These are phyloP conservation scores for Colletotrichum salicis DNA, from an alignment of 2,329 filamentous ascomycete genomes.

Conservation along the genomic window DNA sequence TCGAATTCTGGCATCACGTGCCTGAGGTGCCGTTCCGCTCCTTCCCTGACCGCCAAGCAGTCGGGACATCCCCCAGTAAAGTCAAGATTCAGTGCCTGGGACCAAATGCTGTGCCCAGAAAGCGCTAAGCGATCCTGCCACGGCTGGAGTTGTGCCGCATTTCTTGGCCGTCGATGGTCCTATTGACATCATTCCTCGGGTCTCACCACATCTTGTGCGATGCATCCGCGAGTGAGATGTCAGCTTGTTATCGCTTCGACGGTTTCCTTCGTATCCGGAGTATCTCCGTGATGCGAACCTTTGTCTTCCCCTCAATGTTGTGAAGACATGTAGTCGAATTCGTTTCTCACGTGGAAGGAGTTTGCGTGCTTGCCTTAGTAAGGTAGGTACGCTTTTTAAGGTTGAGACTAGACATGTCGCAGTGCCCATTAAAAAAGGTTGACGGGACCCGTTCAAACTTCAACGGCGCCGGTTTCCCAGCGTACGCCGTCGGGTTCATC, in stretches of 20 bases:
- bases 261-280: neutral
- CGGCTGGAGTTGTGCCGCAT: conserved; percentile 14
- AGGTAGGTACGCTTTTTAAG: neutral
- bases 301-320: neutral
- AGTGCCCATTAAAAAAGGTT: conserved; percentile 20
- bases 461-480: neutral
- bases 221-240: neutral
- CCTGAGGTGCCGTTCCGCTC: neutral
- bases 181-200: conserved; percentile 14
- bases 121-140: conserved; percentile 1
- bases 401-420: neutral
- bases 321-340: neutral
- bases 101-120: conserved; percentile 17
- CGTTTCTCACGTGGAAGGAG: neutral
- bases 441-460: neutral
- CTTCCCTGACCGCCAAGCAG: neutral
- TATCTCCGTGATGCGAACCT: neutral
- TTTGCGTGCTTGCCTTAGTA: neutral
- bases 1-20: neutral
- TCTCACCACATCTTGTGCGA: neutral
- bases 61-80: conserved; percentile 11
- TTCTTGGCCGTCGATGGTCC: conserved; percentile 12
- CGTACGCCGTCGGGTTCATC: neutral
- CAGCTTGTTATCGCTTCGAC: neutral
- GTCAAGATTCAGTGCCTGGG: conserved; percentile 11